Conservation (phyloP, 257 asterid genomes). For the Datura wrightii region DNA sequence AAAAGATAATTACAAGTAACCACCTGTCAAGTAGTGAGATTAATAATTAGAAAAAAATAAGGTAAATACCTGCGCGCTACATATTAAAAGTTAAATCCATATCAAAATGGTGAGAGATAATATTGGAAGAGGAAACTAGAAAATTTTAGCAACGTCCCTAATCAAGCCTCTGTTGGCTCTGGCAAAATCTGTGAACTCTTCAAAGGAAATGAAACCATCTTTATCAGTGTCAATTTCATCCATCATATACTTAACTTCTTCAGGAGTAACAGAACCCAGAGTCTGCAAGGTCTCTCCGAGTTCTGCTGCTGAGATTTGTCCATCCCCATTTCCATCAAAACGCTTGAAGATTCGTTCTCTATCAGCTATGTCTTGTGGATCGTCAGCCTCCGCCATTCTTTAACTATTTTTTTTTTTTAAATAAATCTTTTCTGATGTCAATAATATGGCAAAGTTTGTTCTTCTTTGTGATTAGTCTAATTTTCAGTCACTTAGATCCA, state of each 20-base stretch:
- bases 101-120: neutral
- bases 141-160: slow-evolving; percentile 83
- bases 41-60: neutral
- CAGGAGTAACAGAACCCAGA: slow-evolving; percentile 69
- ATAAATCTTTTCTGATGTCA: neutral
- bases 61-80: too few relatives aligned
- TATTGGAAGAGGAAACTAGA: slow-evolving; percentile 37
- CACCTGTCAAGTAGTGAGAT: neutral
- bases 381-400: slow-evolving; percentile 60
- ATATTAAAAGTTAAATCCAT: neutral
- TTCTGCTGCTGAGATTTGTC: slow-evolving; percentile 76
- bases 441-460: neutral
- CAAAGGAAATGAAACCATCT: slow-evolving; percentile 72
- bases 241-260: slow-evolving; percentile 81
- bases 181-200: slow-evolving; percentile 76
- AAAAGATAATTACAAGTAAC: neutral
- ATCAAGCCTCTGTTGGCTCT: slow-evolving; percentile 68
- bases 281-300: slow-evolving; percentile 74
- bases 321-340: slow-evolving; percentile 86
- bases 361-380: slow-evolving; percentile 66
- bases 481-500: slow-evolving; percentile 1
- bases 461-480: slow-evolving; percentile 13
- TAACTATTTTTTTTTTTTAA: neutral
- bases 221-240: slow-evolving; percentile 82
- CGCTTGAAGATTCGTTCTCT: slow-evolving; percentile 79